Percentiles rank a stretch among this genome's conserved stretches.
These are phyloP conservation scores for Gigaspora rosea DNA, from an alignment of 192 early-diverging fungal species.

Conservation along the genomic window DNA sequence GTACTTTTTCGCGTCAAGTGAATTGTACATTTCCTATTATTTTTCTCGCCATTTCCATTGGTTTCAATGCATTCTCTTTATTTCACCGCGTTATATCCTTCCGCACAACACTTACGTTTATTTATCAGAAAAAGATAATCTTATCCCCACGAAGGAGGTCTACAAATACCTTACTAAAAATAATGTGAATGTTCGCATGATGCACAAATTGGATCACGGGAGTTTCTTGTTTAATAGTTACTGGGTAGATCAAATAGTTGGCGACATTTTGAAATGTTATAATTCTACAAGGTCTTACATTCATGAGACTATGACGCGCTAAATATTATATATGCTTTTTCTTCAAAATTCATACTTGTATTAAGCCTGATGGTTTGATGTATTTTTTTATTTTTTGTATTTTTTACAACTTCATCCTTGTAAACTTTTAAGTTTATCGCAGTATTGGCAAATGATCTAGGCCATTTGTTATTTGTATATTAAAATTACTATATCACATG, in stretches of 20 bases:
- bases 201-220: slow-evolving; percentile 53
- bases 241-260: slow-evolving; percentile 37
- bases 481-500: no score
- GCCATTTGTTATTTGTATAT: no score
- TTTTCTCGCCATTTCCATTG: slow-evolving; percentile 58
- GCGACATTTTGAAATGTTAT: slow-evolving; percentile 31
- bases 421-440: no score
- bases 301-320: no score
- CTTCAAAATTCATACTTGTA: no score
- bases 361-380: no score
- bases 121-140: slow-evolving; percentile 49
- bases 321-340: no score
- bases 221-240: slow-evolving; percentile 39
- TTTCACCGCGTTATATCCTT: slow-evolving; percentile 27
- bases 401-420: no score
- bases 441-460: no score
- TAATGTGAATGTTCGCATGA: slow-evolving; percentile 38
- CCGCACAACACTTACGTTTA: slow-evolving; percentile 42
- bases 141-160: slow-evolving; percentile 42
- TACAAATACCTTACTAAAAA: slow-evolving; percentile 41
- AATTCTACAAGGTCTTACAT: neutral
- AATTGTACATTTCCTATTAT: slow-evolving; percentile 63
- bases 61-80: slow-evolving; percentile 47
- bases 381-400: no score
- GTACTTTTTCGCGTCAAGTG: slow-evolving; percentile 57